Conservation (phyloP, 139 green algal genomes). For the Closterium sp. region DNA sequence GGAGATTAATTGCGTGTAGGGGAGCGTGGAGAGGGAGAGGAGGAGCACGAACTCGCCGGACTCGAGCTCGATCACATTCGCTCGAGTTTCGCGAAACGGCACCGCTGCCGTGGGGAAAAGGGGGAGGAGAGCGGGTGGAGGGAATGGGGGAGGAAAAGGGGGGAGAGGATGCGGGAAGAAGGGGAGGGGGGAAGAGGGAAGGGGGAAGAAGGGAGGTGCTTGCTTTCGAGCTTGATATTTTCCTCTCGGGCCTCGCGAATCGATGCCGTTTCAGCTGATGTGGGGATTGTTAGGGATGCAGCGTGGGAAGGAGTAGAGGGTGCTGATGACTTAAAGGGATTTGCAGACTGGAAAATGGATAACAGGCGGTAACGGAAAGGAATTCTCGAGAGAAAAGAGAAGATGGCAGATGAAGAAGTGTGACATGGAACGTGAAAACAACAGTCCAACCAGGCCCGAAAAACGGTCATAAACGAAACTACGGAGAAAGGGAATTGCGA, state of each 20-base stretch:
- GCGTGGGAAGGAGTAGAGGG: no score
- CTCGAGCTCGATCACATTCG: slow-evolving; percentile 34
- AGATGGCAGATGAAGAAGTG: neutral
- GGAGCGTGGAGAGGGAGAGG: slow-evolving; percentile 1
- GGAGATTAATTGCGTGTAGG: slow-evolving; percentile 32
- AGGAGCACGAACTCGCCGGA: slow-evolving; percentile 31
- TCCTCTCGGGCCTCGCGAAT: slow-evolving; percentile 8
- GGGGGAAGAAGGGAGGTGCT: neutral
- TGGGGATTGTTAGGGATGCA: no score
- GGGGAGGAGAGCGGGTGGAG: neutral
- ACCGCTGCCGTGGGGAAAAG: neutral
- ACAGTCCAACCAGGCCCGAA: no score
- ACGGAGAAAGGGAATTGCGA: no score
- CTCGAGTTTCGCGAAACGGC: slow-evolving; percentile 14
- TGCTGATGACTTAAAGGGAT: no score
- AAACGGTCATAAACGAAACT: no score
- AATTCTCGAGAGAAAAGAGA: neutral
- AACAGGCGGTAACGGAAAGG: neutral
- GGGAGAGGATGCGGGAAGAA: neutral
- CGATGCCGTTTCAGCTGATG: no score
- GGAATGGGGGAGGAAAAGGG: neutral
- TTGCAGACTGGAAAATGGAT: neutral
- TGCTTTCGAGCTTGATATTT: slow-evolving; percentile 18
- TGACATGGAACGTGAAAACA: neutral
- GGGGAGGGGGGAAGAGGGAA: neutral